Conservation (phyloP, 306 rosid genomes). For the Fragaria vesca region DNA sequence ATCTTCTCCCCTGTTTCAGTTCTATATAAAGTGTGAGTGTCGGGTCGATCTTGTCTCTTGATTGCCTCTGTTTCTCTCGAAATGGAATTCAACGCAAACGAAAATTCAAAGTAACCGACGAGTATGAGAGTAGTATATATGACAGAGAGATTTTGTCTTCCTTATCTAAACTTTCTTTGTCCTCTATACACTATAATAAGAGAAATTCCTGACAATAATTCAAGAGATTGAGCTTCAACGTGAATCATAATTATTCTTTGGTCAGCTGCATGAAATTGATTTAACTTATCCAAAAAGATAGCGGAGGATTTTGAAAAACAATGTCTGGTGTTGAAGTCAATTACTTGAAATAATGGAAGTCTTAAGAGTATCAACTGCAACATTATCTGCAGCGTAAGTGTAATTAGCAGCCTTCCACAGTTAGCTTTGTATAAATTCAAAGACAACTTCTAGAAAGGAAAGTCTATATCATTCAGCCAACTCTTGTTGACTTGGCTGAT, state of each 20-base stretch:
- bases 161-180: background rate
- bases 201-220: background rate
- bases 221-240: background rate
- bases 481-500: background rate
- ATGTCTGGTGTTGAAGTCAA: background rate
- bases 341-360: background rate
- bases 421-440: background rate
- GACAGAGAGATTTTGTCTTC: background rate
- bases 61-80: background rate
- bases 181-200: background rate
- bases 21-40: background rate
- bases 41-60: background rate
- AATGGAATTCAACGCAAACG: background rate
- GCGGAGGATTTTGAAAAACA: background rate
- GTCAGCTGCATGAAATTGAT: too few relatives aligned
- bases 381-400: background rate
- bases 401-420: background rate
- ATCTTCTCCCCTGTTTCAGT: background rate
- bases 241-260: background rate
- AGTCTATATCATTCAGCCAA: background rate
- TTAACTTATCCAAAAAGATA: background rate
- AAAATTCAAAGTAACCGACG: background rate
- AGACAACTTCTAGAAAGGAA: background rate
- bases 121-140: background rate
- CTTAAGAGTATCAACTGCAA: background rate